Evolutionary conservation across 129 eudicot genomes (phyloP).

Genomic region (Flaveria bidentis): DNA sequence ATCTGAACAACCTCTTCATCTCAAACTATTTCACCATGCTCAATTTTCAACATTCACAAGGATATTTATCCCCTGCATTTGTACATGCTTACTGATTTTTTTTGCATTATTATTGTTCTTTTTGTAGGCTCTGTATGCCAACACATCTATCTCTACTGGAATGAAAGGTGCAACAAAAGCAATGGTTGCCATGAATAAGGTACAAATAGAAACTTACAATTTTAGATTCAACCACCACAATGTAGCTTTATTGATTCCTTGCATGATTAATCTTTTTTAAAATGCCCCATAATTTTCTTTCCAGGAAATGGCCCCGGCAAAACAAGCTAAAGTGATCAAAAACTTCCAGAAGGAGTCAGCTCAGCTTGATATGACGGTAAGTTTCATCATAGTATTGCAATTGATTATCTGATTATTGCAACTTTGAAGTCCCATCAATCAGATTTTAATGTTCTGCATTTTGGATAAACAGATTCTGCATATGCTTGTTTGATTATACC

Average conservation of each 20-base stretch:
- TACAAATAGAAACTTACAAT: conserved; percentile 6
- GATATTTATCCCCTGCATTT: conserved; percentile 4
- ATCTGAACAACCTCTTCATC: not conserved
- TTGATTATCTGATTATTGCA: not conserved
- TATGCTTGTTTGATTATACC: not conserved
- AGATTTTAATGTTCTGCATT: not conserved
- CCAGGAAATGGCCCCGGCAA: conserved; percentile 93
- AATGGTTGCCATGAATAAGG: conserved; percentile 98
- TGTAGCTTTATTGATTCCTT: conserved; percentile 7
- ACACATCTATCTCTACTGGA: conserved; percentile 91
- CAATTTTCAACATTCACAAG: not conserved
- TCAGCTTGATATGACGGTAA: conserved; percentile 94
- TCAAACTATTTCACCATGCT: not conserved
- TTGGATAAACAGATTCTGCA: not conserved
- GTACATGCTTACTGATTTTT: not conserved
- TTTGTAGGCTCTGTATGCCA: conserved; percentile 78
- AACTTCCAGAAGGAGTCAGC: conserved; percentile 88
- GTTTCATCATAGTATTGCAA: conserved; percentile 3
- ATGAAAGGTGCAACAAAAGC: conserved; percentile 99
- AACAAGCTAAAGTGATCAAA: conserved; percentile 79
- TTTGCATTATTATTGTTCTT: not conserved
- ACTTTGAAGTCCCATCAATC: not conserved
- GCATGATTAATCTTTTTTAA: not conserved
- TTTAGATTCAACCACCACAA: conserved; percentile 3
- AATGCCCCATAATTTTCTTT: conserved; percentile 10